Conservation (phyloP, 2,329 filamentous ascomycete species). For the Colletotrichum sp. region DNA sequence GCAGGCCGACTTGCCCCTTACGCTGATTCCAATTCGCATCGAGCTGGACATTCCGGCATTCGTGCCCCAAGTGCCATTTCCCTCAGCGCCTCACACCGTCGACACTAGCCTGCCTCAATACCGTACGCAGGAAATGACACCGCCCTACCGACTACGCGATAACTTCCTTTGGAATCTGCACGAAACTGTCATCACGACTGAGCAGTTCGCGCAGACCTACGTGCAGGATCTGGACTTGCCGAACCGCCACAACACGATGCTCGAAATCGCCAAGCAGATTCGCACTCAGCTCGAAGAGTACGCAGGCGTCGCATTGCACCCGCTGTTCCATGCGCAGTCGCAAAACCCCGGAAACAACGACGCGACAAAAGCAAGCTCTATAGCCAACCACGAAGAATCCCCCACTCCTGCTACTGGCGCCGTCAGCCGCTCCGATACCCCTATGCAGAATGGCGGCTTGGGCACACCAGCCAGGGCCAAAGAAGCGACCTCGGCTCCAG, state of each 20-base stretch:
- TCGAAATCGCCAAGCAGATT: slow-evolving; percentile 91
- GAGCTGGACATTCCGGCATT: slow-evolving; percentile 90
- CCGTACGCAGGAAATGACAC: slow-evolving; percentile 77
- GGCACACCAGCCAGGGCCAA: slow-evolving; percentile 53
- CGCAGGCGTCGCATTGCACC: slow-evolving; percentile 90
- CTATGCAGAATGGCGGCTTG: slow-evolving; percentile 54
- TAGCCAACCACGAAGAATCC: slow-evolving; percentile 41
- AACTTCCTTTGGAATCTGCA: slow-evolving; percentile 98
- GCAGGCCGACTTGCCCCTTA: slow-evolving; percentile 81
- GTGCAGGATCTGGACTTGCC: slow-evolving; percentile 94
- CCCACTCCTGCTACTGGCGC: slow-evolving; percentile 37
- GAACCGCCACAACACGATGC: slow-evolving; percentile 70
- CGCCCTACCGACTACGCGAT: slow-evolving; percentile 88
- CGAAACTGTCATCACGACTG: slow-evolving; percentile 90
- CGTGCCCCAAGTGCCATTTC: slow-evolving; percentile 68
- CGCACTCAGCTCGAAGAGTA: slow-evolving; percentile 96
- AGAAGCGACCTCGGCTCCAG: slow-evolving; percentile 48
- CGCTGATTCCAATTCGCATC: slow-evolving; percentile 93
- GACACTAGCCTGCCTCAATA: slow-evolving; percentile 81
- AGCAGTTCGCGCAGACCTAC: slow-evolving; percentile 90
- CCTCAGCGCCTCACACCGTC: slow-evolving; percentile 57
- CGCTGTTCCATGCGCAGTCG: slow-evolving; percentile 76
- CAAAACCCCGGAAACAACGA: slow-evolving; percentile 27
- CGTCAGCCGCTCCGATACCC: slow-evolving; percentile 61
- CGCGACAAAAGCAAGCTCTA: slow-evolving; percentile 33